These are phyloP conservation scores for Kodamaea kakaduensis DNA, from an alignment of 805 yeast genomes.

Conservation along the genomic window DNA sequence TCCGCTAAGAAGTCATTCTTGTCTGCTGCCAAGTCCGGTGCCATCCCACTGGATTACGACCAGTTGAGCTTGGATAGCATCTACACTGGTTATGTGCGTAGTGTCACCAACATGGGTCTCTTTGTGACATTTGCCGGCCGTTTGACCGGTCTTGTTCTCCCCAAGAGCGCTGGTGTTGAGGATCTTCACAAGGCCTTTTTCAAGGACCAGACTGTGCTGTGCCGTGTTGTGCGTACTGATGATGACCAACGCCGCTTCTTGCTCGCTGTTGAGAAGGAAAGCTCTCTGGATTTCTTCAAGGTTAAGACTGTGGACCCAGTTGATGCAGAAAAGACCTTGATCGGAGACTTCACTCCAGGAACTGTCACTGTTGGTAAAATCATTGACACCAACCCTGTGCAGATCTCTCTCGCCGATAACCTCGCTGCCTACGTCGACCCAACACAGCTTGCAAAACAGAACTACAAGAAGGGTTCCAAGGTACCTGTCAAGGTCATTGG, in stretches of 20 bases:
- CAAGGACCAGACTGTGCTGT: constrained; percentile 67
- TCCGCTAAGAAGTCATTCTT: constrained; percentile 66
- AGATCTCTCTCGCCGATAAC: constrained; percentile 72
- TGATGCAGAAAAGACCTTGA: constrained; percentile 46
- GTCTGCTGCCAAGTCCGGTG: constrained; percentile 50
- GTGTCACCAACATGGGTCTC: constrained; percentile 74
- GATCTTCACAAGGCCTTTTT: constrained; percentile 54
- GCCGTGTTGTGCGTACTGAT: constrained; percentile 64
- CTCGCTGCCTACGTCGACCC: constrained; percentile 76
- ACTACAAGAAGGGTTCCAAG: constrained; percentile 51
- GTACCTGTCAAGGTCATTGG: constrained; percentile 71
- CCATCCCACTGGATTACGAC: constrained; percentile 55
- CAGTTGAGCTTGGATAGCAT: constrained; percentile 51
- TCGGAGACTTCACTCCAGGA: constrained; percentile 58
- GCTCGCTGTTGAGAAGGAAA: constrained; percentile 50
- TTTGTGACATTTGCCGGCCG: constrained; percentile 79
- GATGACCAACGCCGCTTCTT: constrained; percentile 67
- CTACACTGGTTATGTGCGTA: constrained; percentile 72
- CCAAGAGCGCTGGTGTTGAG: constrained; percentile 56
- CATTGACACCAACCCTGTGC: constrained; percentile 63
- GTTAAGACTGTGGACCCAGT: constrained; percentile 51
- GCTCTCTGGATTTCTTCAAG: constrained; percentile 18
- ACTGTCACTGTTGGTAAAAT: constrained; percentile 56
- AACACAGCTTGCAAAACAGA: constrained; percentile 60
- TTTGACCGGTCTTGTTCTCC: constrained; percentile 78